These are phyloP conservation scores for Warburgia ugandensis DNA, from an alignment of 164 flowering plant genomes.

Conservation along the genomic window DNA sequence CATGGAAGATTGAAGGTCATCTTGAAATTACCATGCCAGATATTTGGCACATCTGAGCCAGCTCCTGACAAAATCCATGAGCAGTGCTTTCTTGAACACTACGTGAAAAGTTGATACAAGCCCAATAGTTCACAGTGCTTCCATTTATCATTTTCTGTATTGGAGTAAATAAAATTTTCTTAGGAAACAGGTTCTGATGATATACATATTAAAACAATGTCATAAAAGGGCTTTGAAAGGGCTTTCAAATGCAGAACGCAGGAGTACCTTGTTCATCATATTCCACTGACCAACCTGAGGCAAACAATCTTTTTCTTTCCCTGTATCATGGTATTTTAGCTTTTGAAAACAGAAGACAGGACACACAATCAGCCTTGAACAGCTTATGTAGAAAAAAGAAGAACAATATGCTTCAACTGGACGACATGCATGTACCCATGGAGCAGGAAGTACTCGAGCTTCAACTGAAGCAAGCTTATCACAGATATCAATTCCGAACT, in stretches of 20 bases:
- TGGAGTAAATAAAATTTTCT: background rate
- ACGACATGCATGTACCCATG: constrained; percentile 54
- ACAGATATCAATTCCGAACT: constrained; percentile 47
- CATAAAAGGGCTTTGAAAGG: background rate
- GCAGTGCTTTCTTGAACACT: constrained; percentile 46
- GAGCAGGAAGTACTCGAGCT: constrained; percentile 70
- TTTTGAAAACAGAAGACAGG: constrained; percentile 23
- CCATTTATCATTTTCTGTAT: constrained; percentile 62
- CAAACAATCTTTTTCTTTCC: constrained; percentile 51
- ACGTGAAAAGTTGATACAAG: constrained; percentile 61
- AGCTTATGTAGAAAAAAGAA: background rate
- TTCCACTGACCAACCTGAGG: constrained; percentile 77
- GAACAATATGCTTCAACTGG: no score
- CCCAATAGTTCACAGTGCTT: constrained; percentile 49
- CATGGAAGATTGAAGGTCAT: no score
- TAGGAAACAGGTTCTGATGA: background rate
- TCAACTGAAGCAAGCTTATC: constrained; percentile 52
- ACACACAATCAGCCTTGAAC: background rate
- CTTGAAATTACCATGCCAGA: constrained; percentile 64
- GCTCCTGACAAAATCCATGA: constrained; percentile 47
- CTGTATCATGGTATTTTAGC: constrained; percentile 64
- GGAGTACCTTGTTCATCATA: constrained; percentile 59
- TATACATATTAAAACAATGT: background rate
- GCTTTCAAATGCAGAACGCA: background rate
- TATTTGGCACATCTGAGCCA: constrained; percentile 55